Evolutionary conservation across 768 basidiomycete species (phyloP).

Genomic region (Macrolepiota fuliginosa): DNA sequence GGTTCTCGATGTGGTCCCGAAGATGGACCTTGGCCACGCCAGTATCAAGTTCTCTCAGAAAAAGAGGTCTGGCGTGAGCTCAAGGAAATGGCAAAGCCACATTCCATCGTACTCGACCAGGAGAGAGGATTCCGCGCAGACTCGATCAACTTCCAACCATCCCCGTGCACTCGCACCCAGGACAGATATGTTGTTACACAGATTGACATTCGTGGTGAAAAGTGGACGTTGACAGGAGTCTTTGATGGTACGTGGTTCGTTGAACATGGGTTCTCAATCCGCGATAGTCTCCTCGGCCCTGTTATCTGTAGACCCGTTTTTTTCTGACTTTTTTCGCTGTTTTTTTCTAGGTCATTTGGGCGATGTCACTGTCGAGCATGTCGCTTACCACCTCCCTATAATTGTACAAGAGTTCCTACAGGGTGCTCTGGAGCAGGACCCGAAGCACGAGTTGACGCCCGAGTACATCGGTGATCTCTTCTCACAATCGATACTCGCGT

Average conservation of each 20-base stretch:
- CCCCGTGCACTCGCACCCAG: constrained; percentile 50
- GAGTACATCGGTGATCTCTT: constrained; percentile 54
- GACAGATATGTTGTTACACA: constrained; percentile 62
- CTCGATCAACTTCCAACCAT: constrained; percentile 68
- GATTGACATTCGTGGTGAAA: constrained; percentile 51
- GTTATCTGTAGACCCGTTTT: constrained; percentile 2
- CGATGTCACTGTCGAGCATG: constrained; percentile 67
- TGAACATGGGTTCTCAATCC: neutral
- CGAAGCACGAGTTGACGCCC: constrained; percentile 38
- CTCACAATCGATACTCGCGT: constrained; percentile 54
- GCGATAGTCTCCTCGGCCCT: neutral
- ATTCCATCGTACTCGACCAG: constrained; percentile 20
- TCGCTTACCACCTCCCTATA: constrained; percentile 65
- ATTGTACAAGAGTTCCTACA: constrained; percentile 60
- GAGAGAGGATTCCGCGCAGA: constrained; percentile 34
- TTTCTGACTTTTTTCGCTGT: constrained; percentile 4
- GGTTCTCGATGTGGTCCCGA: constrained; percentile 61
- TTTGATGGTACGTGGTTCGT: constrained; percentile 56
- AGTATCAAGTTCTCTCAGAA: constrained; percentile 50
- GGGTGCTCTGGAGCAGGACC: constrained; percentile 37
- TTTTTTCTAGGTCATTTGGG: constrained; percentile 56
- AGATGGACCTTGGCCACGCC: constrained; percentile 64
- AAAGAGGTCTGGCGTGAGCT: constrained; percentile 55
- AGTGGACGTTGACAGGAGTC: constrained; percentile 67
- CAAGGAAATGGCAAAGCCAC: constrained; percentile 48